Evolutionary conservation across 176 grass and related monocot species (phyloP).

Genomic region (Tillandsia leiboldiana): DNA sequence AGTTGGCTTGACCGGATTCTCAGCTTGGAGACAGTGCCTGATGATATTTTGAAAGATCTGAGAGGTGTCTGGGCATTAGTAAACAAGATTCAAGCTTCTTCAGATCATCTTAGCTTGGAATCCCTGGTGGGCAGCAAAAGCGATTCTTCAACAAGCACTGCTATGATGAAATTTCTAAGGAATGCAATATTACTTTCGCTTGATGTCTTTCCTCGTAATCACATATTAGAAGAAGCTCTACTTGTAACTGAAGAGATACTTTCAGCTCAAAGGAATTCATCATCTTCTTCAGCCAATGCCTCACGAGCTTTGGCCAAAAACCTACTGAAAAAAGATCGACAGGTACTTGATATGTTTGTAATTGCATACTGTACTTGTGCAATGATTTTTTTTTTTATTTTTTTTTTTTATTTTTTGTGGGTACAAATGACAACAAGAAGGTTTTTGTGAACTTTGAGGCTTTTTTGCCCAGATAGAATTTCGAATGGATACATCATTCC

Average conservation of each 20-base stretch:
- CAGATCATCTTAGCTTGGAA: slow-evolving; percentile 32
- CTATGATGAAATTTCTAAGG: slow-evolving; percentile 51
- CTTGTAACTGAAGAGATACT: slow-evolving; percentile 48
- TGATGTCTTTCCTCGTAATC: slow-evolving; percentile 69
- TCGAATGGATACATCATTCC: too few relatives aligned
- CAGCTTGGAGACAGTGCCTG: slow-evolving; percentile 61
- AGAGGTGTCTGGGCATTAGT: slow-evolving; percentile 41
- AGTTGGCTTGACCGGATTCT: slow-evolving; percentile 79
- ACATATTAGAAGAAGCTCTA: slow-evolving; percentile 78
- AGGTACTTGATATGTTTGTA: slow-evolving; percentile 24
- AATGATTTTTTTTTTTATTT: background rate
- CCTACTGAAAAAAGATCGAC: slow-evolving; percentile 81
- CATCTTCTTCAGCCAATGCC: slow-evolving; percentile 32
- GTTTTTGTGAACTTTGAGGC: too few relatives aligned
- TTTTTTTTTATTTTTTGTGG: background rate
- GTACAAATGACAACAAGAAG: too few relatives aligned
- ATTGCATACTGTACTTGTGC: background rate
- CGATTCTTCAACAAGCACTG: slow-evolving; percentile 37
- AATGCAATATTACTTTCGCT: slow-evolving; percentile 72
- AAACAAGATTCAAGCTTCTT: slow-evolving; percentile 38
- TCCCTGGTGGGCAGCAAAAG: slow-evolving; percentile 38
- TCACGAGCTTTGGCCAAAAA: slow-evolving; percentile 80
- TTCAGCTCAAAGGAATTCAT: slow-evolving; percentile 29
- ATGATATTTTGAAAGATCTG: slow-evolving; percentile 70
- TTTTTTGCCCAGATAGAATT: too few relatives aligned